Base-by-base conservation (phyloP, 371 early-diverging fungal species). In the Mucor ambiguus region DNA sequence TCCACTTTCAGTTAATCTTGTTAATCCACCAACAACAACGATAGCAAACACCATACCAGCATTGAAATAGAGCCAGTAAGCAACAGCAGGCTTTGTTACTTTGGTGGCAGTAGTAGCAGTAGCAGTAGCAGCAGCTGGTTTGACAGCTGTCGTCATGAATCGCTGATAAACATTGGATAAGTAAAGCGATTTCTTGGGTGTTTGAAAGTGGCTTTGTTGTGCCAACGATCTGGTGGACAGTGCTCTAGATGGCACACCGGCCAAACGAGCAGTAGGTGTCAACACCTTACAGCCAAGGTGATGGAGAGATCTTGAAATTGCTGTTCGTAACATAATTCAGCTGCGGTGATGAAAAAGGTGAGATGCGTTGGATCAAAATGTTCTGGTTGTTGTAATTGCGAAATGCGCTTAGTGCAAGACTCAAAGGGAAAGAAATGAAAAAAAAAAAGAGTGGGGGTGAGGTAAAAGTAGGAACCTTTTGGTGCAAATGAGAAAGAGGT, bases 1-100 rank as follows among this genome's bases (percentile, higher is more conserved):
- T 4, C 98, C 98, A 66, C 91, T 90, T 76, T 98, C 98, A 8
- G 98, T 98, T 69, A 98, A 82, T 26, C 98, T 90, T 26, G 98
- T 98, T 60, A 98, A 75, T 1, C 98, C 98, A 61, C 98, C 98
- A 38, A 97, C 86, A 4, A 96, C 94, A 2, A 98, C 94, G 62
- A 98, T 96, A 4, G 92, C 90, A 83, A 95, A 97, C 29, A 96
- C 92, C 70, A 97, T 88, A 22, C 91, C 92, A 0, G 92, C 92
- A 68, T 90, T 91, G 28, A 89, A 89, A 58, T 97, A 86, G 62
- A 95, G 85, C 98, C 98, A 98, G 70, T 94, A 93, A 4, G 93
- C 98, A 12, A 98, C 96, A 61, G 89, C 72, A 26, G 89, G 92
- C 43, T 82, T 85, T 8, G 80, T 72, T 1, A 79, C 78, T 20